Evolutionary conservation across 2,329 filamentous ascomycete genomes (phyloP).

Genomic region (Lecanicillium sp.): DNA sequence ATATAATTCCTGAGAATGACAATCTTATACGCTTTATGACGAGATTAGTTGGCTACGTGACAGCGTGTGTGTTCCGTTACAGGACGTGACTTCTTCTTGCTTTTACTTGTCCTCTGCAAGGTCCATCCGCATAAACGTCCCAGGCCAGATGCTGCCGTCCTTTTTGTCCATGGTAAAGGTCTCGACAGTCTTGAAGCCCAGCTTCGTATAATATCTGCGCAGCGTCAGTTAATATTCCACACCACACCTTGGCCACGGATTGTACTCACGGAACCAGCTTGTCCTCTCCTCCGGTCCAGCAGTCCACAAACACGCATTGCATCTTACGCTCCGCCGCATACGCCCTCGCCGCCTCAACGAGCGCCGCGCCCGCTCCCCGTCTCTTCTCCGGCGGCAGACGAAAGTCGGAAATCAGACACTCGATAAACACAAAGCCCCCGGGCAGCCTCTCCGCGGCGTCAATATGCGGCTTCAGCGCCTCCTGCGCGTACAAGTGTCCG

Average conservation of each 20-base stretch:
- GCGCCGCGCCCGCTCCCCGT: constrained; percentile 8
- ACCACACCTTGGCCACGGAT: neutral
- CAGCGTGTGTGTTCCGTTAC: neutral
- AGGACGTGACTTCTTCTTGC: neutral
- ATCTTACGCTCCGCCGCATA: constrained; percentile 5
- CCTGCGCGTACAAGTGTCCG: constrained; percentile 7
- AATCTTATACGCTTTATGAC: neutral
- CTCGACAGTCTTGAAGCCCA: constrained; percentile 4
- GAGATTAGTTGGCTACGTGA: neutral
- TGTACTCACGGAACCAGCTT: constrained; percentile 11
- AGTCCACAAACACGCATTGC: constrained; percentile 18
- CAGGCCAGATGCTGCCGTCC: constrained; percentile 1
- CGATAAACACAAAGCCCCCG: constrained; percentile 10
- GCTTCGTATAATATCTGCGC: constrained; percentile 6
- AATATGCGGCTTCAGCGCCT: constrained; percentile 1
- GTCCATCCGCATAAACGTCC: constrained; percentile 1
- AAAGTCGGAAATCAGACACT: constrained; percentile 13
- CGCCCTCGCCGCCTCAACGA: constrained; percentile 10
- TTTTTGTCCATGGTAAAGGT: neutral
- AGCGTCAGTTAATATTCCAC: neutral
- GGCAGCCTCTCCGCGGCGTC: constrained; percentile 4
- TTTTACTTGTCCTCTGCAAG: neutral
- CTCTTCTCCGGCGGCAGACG: constrained; percentile 2
- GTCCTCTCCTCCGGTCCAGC: constrained; percentile 17
- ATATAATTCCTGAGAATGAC: neutral